Base-by-base conservation (phyloP, 1,284 basidiomycete species). In the Mycena sp. region DNA sequence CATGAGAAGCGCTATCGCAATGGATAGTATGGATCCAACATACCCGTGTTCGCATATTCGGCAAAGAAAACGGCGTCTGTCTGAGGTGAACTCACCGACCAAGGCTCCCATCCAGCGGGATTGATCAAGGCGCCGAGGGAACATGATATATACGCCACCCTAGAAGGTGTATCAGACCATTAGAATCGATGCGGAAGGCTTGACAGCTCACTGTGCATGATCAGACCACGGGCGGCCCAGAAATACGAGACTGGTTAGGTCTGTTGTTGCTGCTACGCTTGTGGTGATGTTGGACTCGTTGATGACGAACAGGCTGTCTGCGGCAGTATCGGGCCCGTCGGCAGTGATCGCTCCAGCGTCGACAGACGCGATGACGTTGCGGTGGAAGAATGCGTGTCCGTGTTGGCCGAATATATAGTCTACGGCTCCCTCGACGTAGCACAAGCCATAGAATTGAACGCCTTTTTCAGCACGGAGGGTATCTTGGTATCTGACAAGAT, bases 371-470 rank as follows among this genome's bases (percentile, higher is more conserved):
- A 78, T 73, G 2, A 69, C 73, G 51, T 70, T 76, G 48, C 70
- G 69, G 35, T 75, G 71, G 67, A 78, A 76, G 55, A 73, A 77
- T 1, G 73, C 72, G 14, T 64, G 61, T 1, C 70, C 75, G 29
- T 75, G 65, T 56, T 73, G 74, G 5, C 76, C 76, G 38, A 73
- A 78, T 49, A 78, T 77, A 55, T 69, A 77, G 51, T 78, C 77
- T n/a, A 77, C 73, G 19, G 76, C 77, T 1, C 75, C 76, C 55
- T 77, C 73, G 37, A 78, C 76, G 62, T 75, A 78, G 43, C 72
- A 73, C 30, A 61, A 63, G 32, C 70, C 67, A 49, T 74, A 78
- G 40, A 74, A 74, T 58, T 77, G 76, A 25, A 69, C 69, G 10
- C 76, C 76, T 19, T 67, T 61, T 53, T 77, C 69, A 6, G 75